A percentile compares a stretch with the other conserved stretches of the same genome.
phyloP scores from a whole-genome alignment of 225 moss, liverwort and hornwort species.

The Pleurozium schreberi region DNA sequence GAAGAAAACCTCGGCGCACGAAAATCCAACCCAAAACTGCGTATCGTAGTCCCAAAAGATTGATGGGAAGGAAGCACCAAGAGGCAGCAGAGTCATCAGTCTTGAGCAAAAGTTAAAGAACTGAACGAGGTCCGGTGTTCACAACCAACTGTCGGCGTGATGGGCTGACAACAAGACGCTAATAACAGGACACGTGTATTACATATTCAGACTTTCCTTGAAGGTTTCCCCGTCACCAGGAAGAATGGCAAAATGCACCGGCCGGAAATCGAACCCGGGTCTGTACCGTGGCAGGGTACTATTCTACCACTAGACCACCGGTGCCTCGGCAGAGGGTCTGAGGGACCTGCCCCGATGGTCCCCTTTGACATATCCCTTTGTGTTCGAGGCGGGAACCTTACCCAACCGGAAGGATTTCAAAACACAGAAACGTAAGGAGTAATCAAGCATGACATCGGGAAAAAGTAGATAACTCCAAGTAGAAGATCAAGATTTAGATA shows the following conservation, averaged over 20 bases:
- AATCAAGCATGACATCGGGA: no score
- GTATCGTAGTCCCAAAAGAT: background rate
- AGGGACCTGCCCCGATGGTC: no score
- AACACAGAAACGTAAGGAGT: no score
- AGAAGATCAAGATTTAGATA: no score
- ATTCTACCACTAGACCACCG: background rate
- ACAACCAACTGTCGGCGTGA: background rate
- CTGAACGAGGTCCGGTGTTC: background rate
- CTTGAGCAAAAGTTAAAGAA: background rate
- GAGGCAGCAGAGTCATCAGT: no score
- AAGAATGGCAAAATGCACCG: background rate
- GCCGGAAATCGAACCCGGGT: constrained; percentile 32
- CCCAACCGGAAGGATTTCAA: no score
- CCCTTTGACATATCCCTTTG: no score
- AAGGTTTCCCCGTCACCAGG: background rate
- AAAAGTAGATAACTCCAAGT: no score
- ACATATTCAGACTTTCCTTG: background rate
- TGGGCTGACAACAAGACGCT: background rate
- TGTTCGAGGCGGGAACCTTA: no score
- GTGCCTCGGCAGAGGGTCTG: accelerated
- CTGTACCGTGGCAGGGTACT: background rate
- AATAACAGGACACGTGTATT: background rate
- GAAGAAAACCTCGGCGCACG: background rate
- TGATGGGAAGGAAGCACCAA: background rate
- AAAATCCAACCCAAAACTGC: no score